Base-by-base conservation (phyloP, 2,329 filamentous ascomycete species). In the Coniochaeta sp. region DNA sequence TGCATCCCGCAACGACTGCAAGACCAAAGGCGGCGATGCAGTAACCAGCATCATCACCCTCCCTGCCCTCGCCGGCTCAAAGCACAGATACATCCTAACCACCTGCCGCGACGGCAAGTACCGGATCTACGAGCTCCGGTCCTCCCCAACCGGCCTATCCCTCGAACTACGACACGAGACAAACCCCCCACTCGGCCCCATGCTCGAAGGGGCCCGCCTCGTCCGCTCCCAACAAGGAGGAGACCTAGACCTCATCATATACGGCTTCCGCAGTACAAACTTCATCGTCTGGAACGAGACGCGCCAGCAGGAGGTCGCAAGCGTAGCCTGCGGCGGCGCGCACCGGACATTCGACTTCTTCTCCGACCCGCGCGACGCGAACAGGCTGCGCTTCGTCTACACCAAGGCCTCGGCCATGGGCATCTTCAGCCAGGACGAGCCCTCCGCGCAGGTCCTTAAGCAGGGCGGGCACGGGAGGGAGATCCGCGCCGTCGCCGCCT, bases 261-360 rank as follows among this genome's bases (percentile, higher is more conserved):
- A 85, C 64, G 92, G 92, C 3, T 97, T 96, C 69, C 83, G 81
- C 51, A 83, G 87, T 63, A 89, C 83, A 55, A 75, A 82, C 46
- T 95, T 97, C 62, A 74, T 95, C 12, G 78, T 92, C 9, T 94
- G 89, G 81, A 89, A 96, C 64, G 83, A 88, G 63, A 83, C 81
- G 0, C 73, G 72, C 1, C 83, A 89, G 53, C 78, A 82, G 52
- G 86, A 92, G 60, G 67, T 92, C 14, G 79, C 86, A 51, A 77
- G 75, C 1, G 76, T 95, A 27, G 84, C 91, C 48, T 96, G 92
- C 63, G 92, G 91, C 51, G 92, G 92, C 30, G 85, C 84, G 0
- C 90, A 96, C 63, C 81, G 92, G 51, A 84, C 79, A 28, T 96
- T 90, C 76, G 78, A 81, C 3, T 88, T 67, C 51, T 48, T 54